phyloP scores from a whole-genome alignment of 148 eudicot genomes.

The Chenopodium quinoa region DNA sequence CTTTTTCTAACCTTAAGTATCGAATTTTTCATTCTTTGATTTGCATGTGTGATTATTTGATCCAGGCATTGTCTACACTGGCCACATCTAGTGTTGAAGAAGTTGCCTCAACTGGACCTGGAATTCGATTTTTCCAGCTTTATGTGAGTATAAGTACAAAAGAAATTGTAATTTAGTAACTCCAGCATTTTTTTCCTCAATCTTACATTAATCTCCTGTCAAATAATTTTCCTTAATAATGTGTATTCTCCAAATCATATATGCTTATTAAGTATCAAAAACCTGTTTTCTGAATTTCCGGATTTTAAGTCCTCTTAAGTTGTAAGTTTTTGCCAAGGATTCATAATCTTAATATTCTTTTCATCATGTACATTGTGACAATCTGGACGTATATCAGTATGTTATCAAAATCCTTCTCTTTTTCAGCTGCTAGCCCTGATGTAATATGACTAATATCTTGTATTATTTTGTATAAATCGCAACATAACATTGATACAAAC shows the following conservation, averaged over 20 bases:
- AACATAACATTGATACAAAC: too few relatives aligned
- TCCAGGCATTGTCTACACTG: slow-evolving; percentile 76
- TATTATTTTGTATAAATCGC: too few relatives aligned
- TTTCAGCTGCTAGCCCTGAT: background rate
- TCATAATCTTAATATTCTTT: too few relatives aligned
- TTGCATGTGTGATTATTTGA: slow-evolving; percentile 15
- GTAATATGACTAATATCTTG: too few relatives aligned
- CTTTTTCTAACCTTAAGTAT: background rate
- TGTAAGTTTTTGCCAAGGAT: too few relatives aligned
- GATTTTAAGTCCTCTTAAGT: background rate
- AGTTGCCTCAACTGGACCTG: slow-evolving; percentile 83
- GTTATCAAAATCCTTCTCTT: background rate
- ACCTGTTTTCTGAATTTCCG: background rate
- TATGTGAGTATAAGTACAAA: slow-evolving; percentile 52
- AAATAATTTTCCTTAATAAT: too few relatives aligned
- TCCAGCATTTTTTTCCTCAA: too few relatives aligned
- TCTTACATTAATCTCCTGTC: too few relatives aligned
- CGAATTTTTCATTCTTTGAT: background rate
- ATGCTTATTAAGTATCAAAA: too few relatives aligned
- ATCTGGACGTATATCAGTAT: background rate
- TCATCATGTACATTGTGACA: too few relatives aligned
- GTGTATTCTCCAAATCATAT: too few relatives aligned
- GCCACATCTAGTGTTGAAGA: slow-evolving; percentile 88
- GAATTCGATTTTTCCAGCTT: slow-evolving; percentile 82
- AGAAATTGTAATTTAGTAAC: background rate